phyloP scores from a whole-genome alignment of 345 rosid genomes.

The Populus tremula region DNA sequence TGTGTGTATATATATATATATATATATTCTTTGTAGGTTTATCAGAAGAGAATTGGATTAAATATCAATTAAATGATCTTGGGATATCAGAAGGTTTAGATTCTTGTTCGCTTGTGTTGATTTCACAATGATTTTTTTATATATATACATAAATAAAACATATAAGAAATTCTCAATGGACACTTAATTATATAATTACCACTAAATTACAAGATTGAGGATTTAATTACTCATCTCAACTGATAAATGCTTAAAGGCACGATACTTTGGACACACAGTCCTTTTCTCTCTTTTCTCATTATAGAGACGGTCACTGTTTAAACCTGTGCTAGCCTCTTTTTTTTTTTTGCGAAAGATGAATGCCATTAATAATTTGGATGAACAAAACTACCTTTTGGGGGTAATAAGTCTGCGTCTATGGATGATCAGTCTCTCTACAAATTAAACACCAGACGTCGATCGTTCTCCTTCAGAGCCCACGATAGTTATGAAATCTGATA shows the following conservation, averaged over 20 bases:
- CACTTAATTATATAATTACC: neutral
- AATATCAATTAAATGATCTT: neutral
- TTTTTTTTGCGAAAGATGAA: neutral
- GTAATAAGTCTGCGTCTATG: conserved; percentile 13
- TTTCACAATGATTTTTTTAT: too few species aligned
- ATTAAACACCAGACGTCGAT: too few species aligned
- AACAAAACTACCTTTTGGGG: conserved; percentile 7
- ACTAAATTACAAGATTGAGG: neutral
- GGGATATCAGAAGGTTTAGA: conserved; percentile 7
- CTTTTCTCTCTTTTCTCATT: neutral
- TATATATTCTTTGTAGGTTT: neutral
- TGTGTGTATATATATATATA: neutral
- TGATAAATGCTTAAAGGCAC: neutral
- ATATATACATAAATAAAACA: too few species aligned
- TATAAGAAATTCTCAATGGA: neutral
- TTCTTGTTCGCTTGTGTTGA: neutral
- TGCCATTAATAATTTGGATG: conserved; percentile 1
- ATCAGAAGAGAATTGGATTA: conserved; percentile 18
- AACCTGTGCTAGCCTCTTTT: neutral
- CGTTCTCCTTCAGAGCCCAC: too few species aligned
- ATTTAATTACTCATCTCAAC: neutral
- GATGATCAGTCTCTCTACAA: conserved; percentile 2
- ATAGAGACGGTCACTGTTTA: neutral
- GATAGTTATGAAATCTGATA: too few species aligned
- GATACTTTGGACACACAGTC: neutral